A percentile compares a stretch with the other conserved stretches of the same genome.
Evolutionary conservation across 192 early-diverging fungal genomes (phyloP).

Genomic region (Gaertneriomyces sp.): DNA sequence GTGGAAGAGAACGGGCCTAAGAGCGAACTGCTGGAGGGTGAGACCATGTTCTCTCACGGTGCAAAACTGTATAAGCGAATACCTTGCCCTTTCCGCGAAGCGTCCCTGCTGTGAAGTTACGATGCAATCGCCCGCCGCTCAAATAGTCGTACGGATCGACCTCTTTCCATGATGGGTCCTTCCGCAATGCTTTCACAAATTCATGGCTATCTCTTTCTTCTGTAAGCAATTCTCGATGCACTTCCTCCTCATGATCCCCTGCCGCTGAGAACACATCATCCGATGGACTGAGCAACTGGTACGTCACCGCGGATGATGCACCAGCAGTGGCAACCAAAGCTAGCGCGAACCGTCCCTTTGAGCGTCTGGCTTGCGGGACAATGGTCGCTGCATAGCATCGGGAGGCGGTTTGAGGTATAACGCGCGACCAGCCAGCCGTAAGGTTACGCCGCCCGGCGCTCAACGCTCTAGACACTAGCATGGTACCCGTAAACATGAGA

Average conservation of each 20-base stretch:
- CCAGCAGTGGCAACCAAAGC: not conserved
- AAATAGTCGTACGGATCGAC: conserved; percentile 27
- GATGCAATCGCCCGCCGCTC: conserved; percentile 18
- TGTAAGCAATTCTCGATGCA: conserved; percentile 9
- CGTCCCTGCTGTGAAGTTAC: conserved; percentile 45
- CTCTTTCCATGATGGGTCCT: conserved; percentile 14
- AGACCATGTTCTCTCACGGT: not conserved
- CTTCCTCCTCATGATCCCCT: conserved; percentile 12
- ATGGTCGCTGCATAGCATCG: too few species aligned
- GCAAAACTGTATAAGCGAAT: not conserved
- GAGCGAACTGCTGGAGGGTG: conserved; percentile 29
- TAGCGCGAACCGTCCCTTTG: too few species aligned
- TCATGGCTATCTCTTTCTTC: conserved; percentile 17
- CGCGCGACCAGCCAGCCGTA: too few species aligned
- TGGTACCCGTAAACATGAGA: too few species aligned
- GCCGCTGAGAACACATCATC: conserved; percentile 4
- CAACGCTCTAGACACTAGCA: too few species aligned
- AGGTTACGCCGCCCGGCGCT: too few species aligned
- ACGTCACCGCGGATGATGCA: not conserved
- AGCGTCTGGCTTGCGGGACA: too few species aligned
- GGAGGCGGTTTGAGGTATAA: too few species aligned
- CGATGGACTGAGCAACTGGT: not conserved
- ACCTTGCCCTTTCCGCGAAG: conserved; percentile 52
- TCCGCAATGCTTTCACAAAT: conserved; percentile 11
- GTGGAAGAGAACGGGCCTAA: conserved; percentile 52